Evolutionary conservation across 75 land plant genomes (phyloP).

Genomic region (Cupressus sempervirens): DNA sequence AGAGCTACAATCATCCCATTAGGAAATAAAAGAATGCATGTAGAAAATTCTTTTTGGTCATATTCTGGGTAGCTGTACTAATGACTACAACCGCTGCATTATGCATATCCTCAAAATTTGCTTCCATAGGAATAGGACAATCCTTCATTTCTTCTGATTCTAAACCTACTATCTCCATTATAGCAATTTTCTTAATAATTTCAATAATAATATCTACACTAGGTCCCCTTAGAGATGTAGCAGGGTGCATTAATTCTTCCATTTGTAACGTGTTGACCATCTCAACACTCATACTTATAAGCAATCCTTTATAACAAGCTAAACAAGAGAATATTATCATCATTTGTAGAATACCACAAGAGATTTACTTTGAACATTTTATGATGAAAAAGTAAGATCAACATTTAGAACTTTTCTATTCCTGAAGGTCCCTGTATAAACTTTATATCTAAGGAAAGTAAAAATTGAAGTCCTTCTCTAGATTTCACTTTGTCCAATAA

Average conservation of each 20-base stretch:
- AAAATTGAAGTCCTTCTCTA: no score
- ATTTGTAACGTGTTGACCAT: no score
- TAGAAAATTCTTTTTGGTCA: conserved; percentile 59
- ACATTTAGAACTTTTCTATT: no score
- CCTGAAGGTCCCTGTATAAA: no score
- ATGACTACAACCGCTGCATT: conserved; percentile 28
- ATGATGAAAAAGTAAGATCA: no score
- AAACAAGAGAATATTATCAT: no score
- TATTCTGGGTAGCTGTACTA: conserved; percentile 25
- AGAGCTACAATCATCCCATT: conserved; percentile 90
- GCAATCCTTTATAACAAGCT: no score
- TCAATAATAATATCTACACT: conserved; percentile 79
- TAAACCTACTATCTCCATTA: conserved; percentile 29
- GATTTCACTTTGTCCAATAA: no score
- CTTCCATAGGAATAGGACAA: conserved; percentile 72
- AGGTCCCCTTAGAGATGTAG: conserved; percentile 47
- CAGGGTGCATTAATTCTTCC: conserved; percentile 84
- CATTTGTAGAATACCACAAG: no score
- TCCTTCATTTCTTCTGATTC: conserved; percentile 27
- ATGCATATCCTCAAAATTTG: conserved; percentile 50
- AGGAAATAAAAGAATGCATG: conserved; percentile 78
- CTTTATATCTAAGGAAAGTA: no score
- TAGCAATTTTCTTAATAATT: conserved; percentile 53
- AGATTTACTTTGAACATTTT: no score
- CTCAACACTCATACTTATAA: no score